Conservation (phyloP, 257 asterid species). For the Primulina eburnea region DNA sequence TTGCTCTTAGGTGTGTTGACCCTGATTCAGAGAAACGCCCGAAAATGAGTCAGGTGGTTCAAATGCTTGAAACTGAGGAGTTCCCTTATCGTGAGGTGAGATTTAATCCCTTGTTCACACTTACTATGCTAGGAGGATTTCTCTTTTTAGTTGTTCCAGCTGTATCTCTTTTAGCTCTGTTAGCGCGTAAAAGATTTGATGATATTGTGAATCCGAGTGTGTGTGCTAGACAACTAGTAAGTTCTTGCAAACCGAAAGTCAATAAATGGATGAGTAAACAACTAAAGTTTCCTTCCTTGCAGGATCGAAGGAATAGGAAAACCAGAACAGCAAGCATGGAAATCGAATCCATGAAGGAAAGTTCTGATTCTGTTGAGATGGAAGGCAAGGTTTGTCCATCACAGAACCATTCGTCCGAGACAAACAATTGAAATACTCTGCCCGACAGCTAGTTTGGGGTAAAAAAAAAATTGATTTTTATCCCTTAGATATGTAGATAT, state of each 20-base stretch:
- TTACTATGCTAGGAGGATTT: too few species aligned
- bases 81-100: slow-evolving; percentile 37
- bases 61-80: slow-evolving; percentile 43
- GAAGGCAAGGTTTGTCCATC: slow-evolving; percentile 36
- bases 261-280: neutral
- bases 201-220: neutral
- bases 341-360: slow-evolving; percentile 44
- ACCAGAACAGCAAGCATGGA: slow-evolving; percentile 54
- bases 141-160: neutral
- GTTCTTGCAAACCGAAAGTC: neutral
- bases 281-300: neutral
- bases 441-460: slow-evolving; percentile 5
- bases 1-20: slow-evolving; percentile 42
- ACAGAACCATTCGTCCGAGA: slow-evolving; percentile 34
- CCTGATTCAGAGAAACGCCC: slow-evolving; percentile 42
- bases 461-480: slow-evolving; percentile 27
- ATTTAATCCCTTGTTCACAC: neutral
- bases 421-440: slow-evolving; percentile 25
- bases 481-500: neutral
- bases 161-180: neutral
- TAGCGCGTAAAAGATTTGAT: neutral
- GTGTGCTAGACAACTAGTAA: neutral
- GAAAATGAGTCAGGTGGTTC: slow-evolving; percentile 37
- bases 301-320: slow-evolving; percentile 54
- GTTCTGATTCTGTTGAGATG: slow-evolving; percentile 40